Conservation (phyloP, 2,329 filamentous ascomycete genomes). For the Magnaporthiopsis poae region DNA sequence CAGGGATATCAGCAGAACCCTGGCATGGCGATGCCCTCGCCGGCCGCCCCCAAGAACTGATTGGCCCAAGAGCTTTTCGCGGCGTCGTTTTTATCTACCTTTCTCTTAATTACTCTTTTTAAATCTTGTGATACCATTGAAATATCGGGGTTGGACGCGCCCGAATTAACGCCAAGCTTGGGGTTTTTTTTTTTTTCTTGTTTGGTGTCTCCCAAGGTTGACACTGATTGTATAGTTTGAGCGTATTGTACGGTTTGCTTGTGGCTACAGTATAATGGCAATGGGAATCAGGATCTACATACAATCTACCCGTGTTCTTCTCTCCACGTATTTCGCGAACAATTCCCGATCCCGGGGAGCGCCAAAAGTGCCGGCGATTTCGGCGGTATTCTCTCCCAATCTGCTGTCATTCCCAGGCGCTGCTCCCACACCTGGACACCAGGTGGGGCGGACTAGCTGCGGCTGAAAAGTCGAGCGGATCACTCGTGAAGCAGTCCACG, state of each 20-base stretch:
- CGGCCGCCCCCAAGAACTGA: background rate
- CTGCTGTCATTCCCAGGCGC: too few species aligned
- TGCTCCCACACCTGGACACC: background rate
- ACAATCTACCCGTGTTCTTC: too few species aligned
- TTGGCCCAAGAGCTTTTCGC: background rate
- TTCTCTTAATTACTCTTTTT: background rate
- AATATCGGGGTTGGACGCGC: too few species aligned
- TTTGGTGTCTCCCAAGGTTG: background rate
- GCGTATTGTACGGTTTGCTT: too few species aligned
- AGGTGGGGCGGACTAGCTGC: background rate
- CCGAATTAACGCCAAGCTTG: too few species aligned
- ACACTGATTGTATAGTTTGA: background rate
- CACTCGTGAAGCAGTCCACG: background rate
- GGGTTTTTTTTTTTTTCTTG: background rate
- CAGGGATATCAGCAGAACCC: conserved; percentile 24
- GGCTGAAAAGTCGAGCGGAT: background rate
- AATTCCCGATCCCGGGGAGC: too few species aligned
- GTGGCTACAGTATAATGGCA: too few species aligned
- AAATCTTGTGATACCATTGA: background rate
- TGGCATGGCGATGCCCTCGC: conserved; percentile 18
- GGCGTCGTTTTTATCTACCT: background rate
- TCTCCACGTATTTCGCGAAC: too few species aligned
- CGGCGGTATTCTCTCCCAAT: too few species aligned
- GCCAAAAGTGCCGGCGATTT: too few species aligned
- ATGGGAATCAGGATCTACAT: too few species aligned